phyloP scores from a whole-genome alignment of 2,329 filamentous ascomycete genomes.

The Alternaria panax region DNA sequence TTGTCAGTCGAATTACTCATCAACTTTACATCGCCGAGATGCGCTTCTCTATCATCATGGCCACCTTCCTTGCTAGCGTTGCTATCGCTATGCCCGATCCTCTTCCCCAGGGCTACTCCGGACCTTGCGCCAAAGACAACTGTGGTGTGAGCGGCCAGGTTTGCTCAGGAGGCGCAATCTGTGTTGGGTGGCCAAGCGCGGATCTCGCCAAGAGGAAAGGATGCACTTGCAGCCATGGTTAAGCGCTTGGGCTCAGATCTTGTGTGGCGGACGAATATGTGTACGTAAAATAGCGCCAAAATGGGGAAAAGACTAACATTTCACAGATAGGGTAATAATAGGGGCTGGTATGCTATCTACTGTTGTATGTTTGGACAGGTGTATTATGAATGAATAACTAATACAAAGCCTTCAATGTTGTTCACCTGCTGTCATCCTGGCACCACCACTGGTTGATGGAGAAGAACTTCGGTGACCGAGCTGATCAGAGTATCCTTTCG shows the following conservation, averaged over 20 bases:
- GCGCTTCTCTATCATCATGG: slow-evolving; percentile 23
- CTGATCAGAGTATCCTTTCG: neutral
- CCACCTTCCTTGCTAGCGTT: slow-evolving; percentile 24
- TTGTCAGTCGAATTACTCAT: neutral
- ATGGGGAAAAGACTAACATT: neutral
- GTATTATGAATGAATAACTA: neutral
- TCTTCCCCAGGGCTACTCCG: slow-evolving; percentile 29
- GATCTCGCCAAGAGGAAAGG: slow-evolving; percentile 21
- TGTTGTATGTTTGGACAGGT: neutral
- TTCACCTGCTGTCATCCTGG: neutral
- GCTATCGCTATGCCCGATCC: slow-evolving; percentile 32
- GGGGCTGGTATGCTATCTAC: neutral
- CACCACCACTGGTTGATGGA: neutral
- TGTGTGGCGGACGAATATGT: neutral
- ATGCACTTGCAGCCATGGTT: slow-evolving; percentile 26
- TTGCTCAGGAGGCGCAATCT: slow-evolving; percentile 12
- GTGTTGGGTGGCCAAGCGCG: slow-evolving; percentile 23
- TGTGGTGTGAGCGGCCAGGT: slow-evolving; percentile 19
- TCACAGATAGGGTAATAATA: neutral
- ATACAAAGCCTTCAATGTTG: neutral
- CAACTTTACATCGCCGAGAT: slow-evolving; percentile 8
- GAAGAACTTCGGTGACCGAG: neutral
- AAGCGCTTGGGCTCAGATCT: neutral
- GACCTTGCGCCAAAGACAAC: slow-evolving; percentile 22
- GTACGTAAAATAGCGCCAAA: neutral